Conservation (phyloP, 805 yeast genomes). For the Saccharomycopsis vini region DNA sequence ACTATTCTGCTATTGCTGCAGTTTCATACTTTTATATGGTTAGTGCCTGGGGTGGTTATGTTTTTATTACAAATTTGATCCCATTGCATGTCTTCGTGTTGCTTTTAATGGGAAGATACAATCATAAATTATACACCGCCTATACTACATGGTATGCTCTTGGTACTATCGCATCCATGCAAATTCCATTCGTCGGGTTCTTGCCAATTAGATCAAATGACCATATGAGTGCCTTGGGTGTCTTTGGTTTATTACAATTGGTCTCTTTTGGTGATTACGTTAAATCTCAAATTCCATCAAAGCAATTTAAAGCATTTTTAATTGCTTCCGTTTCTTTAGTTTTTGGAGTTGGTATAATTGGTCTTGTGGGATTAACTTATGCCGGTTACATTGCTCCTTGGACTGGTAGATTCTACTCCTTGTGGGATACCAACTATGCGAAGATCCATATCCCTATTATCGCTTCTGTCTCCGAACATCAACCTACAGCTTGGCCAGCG, state of each 20-base stretch:
- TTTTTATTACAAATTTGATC: constrained; percentile 93
- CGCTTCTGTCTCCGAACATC: constrained; percentile 98
- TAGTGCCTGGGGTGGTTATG: constrained; percentile 99
- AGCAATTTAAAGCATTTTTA: constrained; percentile 62
- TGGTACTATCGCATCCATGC: constrained; percentile 98
- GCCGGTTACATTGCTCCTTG: constrained; percentile 96
- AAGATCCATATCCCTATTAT: constrained; percentile 97
- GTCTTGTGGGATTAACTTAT: constrained; percentile 71
- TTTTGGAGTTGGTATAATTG: constrained; percentile 55
- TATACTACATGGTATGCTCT: constrained; percentile 95
- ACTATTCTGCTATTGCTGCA: constrained; percentile 78
- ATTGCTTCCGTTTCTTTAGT: constrained; percentile 49
- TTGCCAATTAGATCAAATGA: constrained; percentile 94
- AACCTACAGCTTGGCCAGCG: constrained; percentile 99
- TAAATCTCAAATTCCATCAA: constrained; percentile 58
- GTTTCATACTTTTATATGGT: constrained; percentile 96
- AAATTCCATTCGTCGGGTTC: constrained; percentile 97
- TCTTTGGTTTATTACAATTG: constrained; percentile 88
- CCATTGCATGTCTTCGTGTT: constrained; percentile 91
- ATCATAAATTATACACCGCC: constrained; percentile 73
- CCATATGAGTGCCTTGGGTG: constrained; percentile 97
- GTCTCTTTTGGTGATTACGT: constrained; percentile 81
- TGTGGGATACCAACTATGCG: constrained; percentile 98
- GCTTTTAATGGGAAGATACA: constrained; percentile 89
- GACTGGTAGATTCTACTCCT: constrained; percentile 97